Conservation (phyloP, 805 yeast genomes). For the Metschnikowia orientalis region DNA sequence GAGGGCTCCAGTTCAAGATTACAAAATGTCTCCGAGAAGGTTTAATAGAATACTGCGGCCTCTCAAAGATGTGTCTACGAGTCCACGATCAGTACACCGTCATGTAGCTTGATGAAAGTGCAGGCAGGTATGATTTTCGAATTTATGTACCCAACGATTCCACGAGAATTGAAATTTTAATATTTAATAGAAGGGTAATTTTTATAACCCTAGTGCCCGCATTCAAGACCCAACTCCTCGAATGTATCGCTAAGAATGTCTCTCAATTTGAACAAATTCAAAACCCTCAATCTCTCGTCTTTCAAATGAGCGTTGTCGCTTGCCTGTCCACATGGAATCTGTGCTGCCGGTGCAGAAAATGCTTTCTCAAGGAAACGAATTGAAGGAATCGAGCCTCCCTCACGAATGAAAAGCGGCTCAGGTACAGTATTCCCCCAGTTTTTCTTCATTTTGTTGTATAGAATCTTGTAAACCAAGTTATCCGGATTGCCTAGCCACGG, state of each 20-base stretch:
- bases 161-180: no score
- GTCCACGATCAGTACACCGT: no score
- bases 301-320: conserved; percentile 91
- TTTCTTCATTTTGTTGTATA: conserved; percentile 54
- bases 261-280: conserved; percentile 72
- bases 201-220: neutral
- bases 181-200: neutral
- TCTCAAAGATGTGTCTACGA: no score
- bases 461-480: conserved; percentile 66
- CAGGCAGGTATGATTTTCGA: no score
- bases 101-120: no score
- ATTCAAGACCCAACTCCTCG: conserved; percentile 32
- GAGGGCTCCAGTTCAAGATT: no score
- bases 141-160: no score
- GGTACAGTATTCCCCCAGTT: conserved; percentile 59
- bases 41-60: no score
- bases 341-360: conserved; percentile 86
- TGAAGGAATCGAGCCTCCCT: conserved; percentile 96
- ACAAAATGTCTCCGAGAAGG: no score
- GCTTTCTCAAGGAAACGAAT: conserved; percentile 78
- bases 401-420: conserved; percentile 83
- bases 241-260: conserved; percentile 55
- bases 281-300: conserved; percentile 77
- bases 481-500: conserved; percentile 93
- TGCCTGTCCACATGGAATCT: conserved; percentile 93